Evolutionary conservation across 495 filamentous ascomycete genomes (phyloP), one percentile per base, ranked within the genome.

Genomic region (Trichoderma orchidacearum): DNA sequence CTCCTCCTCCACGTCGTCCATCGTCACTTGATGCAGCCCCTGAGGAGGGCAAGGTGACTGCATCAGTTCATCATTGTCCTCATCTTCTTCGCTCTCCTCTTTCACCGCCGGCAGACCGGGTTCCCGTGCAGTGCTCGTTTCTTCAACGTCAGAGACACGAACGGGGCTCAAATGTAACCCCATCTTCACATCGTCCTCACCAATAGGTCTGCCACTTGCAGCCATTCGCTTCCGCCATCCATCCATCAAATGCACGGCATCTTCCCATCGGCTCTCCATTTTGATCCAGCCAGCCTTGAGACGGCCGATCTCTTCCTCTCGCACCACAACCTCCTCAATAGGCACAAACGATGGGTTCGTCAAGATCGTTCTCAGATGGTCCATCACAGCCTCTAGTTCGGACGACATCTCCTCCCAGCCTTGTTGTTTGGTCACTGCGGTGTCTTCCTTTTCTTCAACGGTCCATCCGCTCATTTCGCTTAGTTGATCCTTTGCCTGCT

Each of bases 311-410:
- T 95, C 91, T 41, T 94, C 86, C 58, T 98, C 92, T 29, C 92
- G 80, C 17, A 91, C 73, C 58, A 90, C 88, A 6, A 96, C 87
- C 67, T 96, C 79, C 64, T 97, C 94, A n/a, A 98, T 77, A 0
- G 93, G 87, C 30, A 96, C 93, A 68, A 97, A 98, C 8, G 88
- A 92, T 5, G 93, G 93, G 60, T 96, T 96, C 11, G 91, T 95
- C 28, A 98, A 74, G 32, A 98, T 75, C 3, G 77, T 87, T 59
- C 84, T 80, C 51, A 97, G 74, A 60, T 93, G 88, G 53, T 86
- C 82, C 56, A 97, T 75, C 1, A 92, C 82, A 3, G 68, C 68
- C 27, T 89, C 83, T 69, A 95, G 78, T 55, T 92, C 85, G 6
- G 65, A 59, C 0, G 87, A 81, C 38, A 97, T 71, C 27, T 84